A percentile compares a stretch with the other conserved stretches of the same genome.
Conservation (phyloP, 2,329 filamentous ascomycete species). For the Lecanicillium sp. region DNA sequence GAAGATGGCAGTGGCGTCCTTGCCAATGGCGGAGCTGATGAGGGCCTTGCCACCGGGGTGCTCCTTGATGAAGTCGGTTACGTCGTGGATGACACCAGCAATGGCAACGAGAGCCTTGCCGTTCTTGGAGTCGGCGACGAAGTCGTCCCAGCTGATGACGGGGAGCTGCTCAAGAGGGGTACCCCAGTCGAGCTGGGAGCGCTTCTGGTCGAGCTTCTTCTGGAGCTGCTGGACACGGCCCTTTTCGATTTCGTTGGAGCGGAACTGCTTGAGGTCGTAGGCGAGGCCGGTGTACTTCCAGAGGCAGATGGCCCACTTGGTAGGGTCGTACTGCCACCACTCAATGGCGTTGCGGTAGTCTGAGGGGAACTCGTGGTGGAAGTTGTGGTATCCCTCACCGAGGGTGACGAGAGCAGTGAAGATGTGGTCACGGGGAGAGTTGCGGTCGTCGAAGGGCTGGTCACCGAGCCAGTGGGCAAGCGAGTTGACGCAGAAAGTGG, state of each 20-base stretch:
- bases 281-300: conserved; percentile 83
- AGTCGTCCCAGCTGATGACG: conserved; percentile 82
- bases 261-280: conserved; percentile 86
- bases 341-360: conserved; percentile 89
- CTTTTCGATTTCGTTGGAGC: conserved; percentile 87
- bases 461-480: conserved; percentile 87
- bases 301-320: conserved; percentile 80
- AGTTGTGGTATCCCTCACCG: conserved; percentile 90
- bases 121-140: conserved; percentile 62
- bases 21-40: conserved; percentile 75
- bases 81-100: conserved; percentile 81
- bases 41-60: conserved; percentile 88
- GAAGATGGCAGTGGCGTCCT: conserved; percentile 86
- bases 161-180: conserved; percentile 78
- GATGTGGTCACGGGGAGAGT: conserved; percentile 82
- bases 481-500: conserved; percentile 90
- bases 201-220: conserved; percentile 90
- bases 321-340: conserved; percentile 88
- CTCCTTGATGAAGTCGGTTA: conserved; percentile 77
- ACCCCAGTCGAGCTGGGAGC: conserved; percentile 77
- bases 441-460: conserved; percentile 88
- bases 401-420: conserved; percentile 81
- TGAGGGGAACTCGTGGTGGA: conserved; percentile 90
- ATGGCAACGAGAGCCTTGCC: conserved; percentile 72
- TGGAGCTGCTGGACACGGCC: conserved; percentile 81